These are phyloP conservation scores for Phragmites australis DNA, from an alignment of 176 grass and related monocot genomes.

Conservation along the genomic window DNA sequence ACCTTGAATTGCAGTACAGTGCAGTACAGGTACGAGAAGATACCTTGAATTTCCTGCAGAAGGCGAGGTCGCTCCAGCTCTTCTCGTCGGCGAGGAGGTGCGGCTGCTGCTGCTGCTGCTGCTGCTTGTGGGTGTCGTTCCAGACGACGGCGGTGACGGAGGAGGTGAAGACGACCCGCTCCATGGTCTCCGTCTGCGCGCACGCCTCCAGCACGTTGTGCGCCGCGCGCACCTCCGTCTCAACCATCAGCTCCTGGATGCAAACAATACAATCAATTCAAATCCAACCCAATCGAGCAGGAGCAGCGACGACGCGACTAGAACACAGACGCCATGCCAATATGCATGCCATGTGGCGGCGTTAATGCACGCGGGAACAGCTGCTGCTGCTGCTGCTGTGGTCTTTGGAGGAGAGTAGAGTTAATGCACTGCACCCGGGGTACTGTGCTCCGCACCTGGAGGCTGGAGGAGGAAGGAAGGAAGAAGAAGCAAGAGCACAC, in stretches of 20 bases:
- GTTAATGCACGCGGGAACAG: conserved; percentile 37
- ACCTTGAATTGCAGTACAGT: conserved; percentile 91
- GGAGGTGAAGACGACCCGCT: conserved; percentile 90
- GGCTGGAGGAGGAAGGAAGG: background rate
- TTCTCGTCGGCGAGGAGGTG: conserved; percentile 51
- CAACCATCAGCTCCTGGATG: conserved; percentile 61
- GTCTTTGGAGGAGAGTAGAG: background rate
- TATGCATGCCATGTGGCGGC: conserved; percentile 25
- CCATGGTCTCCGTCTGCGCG: conserved; percentile 69
- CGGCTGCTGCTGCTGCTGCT: background rate
- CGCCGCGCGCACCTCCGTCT: conserved; percentile 79
- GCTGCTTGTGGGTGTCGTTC: conserved; percentile 35
- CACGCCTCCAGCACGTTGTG: conserved; percentile 98
- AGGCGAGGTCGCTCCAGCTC: conserved; percentile 82
- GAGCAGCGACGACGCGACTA: background rate
- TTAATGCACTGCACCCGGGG: conserved; percentile 14
- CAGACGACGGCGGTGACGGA: conserved; percentile 90
- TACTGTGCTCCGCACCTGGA: too few relatives aligned
- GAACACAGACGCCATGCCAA: background rate
- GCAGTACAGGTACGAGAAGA: too few relatives aligned
- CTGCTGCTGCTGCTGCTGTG: background rate
- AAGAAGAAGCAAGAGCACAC: background rate
- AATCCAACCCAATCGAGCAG: too few relatives aligned
- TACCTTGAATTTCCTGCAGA: conserved; percentile 83
- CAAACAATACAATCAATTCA: too few relatives aligned